phyloP scores from a whole-genome alignment of 306 rosid genomes.

The Bauhinia variegata region DNA sequence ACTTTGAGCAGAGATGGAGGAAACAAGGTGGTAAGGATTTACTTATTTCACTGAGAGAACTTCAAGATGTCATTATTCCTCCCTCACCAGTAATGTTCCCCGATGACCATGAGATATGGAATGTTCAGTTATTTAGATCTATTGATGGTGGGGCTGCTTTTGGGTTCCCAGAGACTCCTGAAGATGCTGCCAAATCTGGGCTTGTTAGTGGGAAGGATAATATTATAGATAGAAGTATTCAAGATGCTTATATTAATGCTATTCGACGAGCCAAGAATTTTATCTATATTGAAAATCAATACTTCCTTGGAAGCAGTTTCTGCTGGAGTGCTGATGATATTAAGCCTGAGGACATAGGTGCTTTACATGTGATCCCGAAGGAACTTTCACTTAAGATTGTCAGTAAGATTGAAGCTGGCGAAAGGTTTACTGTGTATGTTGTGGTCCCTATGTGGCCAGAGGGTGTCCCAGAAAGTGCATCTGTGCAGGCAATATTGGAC shows the following conservation, averaged over 20 bases:
- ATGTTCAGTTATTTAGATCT: conserved; percentile 77
- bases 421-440: conserved; percentile 64
- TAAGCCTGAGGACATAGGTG: conserved; percentile 67
- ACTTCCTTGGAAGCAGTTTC: conserved; percentile 74
- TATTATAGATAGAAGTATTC: conserved; percentile 74
- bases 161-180: conserved; percentile 78
- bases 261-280: conserved; percentile 74
- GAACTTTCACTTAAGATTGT: conserved; percentile 75
- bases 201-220: conserved; percentile 80
- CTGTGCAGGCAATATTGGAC: conserved; percentile 79
- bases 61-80: conserved; percentile 60
- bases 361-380: conserved; percentile 69
- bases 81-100: conserved; percentile 71
- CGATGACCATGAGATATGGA: conserved; percentile 70
- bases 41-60: conserved; percentile 60
- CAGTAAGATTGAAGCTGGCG: conserved; percentile 76
- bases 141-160: conserved; percentile 84
- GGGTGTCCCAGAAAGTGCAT: conserved; percentile 74
- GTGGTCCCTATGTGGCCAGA: conserved; percentile 86
- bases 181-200: conserved; percentile 73
- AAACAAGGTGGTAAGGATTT: conserved; percentile 79
- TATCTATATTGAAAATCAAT: conserved; percentile 74
- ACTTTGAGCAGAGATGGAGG: conserved; percentile 80
- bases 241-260: conserved; percentile 72
- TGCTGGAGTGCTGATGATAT: conserved; percentile 58